Conservation (phyloP, 139 green algal genomes). For the Limnomonas spitsbergensis region DNA sequence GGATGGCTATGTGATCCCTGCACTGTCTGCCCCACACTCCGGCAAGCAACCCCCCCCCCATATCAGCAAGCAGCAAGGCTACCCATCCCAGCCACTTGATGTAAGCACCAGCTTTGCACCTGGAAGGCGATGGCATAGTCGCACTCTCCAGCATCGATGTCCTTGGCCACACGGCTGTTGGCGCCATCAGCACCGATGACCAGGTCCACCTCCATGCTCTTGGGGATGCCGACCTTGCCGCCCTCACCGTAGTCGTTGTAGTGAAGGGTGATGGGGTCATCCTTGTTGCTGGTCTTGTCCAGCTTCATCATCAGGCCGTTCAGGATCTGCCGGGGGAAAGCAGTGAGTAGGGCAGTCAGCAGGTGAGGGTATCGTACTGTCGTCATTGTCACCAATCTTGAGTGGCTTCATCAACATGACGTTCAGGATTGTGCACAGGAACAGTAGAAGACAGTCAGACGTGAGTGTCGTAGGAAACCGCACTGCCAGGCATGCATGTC, state of each 20-base stretch:
- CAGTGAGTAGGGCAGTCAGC: neutral
- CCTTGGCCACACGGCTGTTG: conserved; percentile 96
- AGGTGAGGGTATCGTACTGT: no score
- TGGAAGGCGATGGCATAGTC: conserved; percentile 99
- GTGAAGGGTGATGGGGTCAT: conserved; percentile 84
- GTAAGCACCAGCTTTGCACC: conserved; percentile 20
- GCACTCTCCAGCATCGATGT: conserved; percentile 96
- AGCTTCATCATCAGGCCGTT: conserved; percentile 95
- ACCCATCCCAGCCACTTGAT: neutral
- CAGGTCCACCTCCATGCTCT: conserved; percentile 89
- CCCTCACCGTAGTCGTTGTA: conserved; percentile 91
- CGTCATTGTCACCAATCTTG: no score
- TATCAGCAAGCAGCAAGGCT: no score
- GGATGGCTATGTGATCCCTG: no score
- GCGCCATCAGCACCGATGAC: conserved; percentile 97
- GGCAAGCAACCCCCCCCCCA: no score
- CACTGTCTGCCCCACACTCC: no score
- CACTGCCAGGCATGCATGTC: no score
- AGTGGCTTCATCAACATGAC: no score
- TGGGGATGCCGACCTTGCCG: conserved; percentile 78
- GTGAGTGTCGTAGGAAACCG: no score
- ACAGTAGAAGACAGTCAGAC: no score
- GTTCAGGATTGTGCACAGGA: no score
- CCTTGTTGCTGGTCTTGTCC: conserved; percentile 47
- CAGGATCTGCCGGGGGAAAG: conserved; percentile 61